Conservation (phyloP, 306 rosid species). For the Vicia sativa region DNA sequence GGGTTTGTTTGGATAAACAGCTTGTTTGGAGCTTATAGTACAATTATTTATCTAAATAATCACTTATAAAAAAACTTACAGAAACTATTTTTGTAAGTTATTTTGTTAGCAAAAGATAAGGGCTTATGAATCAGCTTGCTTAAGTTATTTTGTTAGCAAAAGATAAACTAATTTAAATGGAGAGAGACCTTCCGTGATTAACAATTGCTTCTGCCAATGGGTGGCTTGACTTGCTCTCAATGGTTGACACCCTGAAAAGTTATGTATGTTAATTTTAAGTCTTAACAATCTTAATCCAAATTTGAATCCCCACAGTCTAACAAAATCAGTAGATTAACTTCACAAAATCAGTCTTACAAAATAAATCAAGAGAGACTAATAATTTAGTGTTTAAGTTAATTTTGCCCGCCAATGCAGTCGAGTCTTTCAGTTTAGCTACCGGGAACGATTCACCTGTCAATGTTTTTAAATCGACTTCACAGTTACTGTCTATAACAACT, state of each 20-base stretch:
- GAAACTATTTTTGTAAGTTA: too few relatives aligned
- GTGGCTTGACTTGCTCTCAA: conserved; percentile 97
- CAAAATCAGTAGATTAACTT: conserved; percentile 21
- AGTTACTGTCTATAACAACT: conserved; percentile 67
- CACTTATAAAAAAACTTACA: too few relatives aligned
- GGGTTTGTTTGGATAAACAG: too few relatives aligned
- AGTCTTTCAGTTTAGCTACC: conserved; percentile 74
- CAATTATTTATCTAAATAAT: too few relatives aligned
- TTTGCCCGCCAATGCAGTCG: conserved; percentile 91
- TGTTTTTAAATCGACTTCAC: conserved; percentile 88
- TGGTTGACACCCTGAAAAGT: conserved; percentile 79
- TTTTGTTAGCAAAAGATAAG: too few relatives aligned
- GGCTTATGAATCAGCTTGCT: too few relatives aligned
- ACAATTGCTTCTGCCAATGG: conserved; percentile 88
- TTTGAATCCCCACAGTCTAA: conserved; percentile 70
- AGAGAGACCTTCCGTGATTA: conserved; percentile 76
- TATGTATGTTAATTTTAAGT: conserved; percentile 1
- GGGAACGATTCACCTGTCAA: conserved; percentile 94
- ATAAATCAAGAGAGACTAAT: background rate
- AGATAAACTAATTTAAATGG: too few relatives aligned
- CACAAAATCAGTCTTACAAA: background rate
- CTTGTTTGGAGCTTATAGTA: too few relatives aligned
- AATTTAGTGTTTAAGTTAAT: conserved; percentile 77
- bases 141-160: too few relatives aligned
- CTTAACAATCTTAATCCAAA: conserved; percentile 18